A percentile compares a stretch with the other conserved stretches of the same genome.
phyloP scores from a whole-genome alignment of 768 basidiomycete genomes.

The Scleroderma bovista region DNA sequence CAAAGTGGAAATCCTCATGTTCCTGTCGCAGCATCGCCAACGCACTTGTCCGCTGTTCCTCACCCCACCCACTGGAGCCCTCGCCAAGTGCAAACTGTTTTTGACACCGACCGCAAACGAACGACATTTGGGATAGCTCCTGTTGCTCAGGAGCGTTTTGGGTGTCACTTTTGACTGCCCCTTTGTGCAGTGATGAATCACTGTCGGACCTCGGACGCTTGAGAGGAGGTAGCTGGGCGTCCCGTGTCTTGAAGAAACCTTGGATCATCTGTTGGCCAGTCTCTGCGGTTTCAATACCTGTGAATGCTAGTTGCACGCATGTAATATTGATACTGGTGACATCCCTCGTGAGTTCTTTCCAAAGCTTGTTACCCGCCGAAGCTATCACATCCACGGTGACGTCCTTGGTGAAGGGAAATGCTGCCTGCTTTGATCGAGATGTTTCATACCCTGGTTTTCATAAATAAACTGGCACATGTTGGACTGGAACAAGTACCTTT shows the following conservation, averaged over 20 bases:
- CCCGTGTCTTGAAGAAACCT: conserved; percentile 61
- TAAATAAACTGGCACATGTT: neutral
- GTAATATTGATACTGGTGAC: conserved; percentile 57
- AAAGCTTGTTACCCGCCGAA: conserved; percentile 70
- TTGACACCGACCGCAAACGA: conserved; percentile 55
- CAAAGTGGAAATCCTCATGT: conserved; percentile 89
- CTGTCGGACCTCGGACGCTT: conserved; percentile 39
- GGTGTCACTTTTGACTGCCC: neutral
- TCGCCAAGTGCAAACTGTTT: conserved; percentile 37
- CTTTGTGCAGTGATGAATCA: neutral
- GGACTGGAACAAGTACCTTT: conserved; percentile 44
- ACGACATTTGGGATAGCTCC: conserved; percentile 27
- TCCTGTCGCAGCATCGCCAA: conserved; percentile 51
- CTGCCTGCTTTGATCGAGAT: conserved; percentile 72
- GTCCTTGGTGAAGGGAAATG: conserved; percentile 79
- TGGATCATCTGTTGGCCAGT: conserved; percentile 84
- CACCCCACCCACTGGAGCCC: conserved; percentile 12
- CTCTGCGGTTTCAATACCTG: conserved; percentile 70
- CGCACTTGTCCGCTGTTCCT: conserved; percentile 26
- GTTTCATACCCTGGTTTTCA: conserved; percentile 54
- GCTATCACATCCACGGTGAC: conserved; percentile 74
- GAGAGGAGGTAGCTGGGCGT: conserved; percentile 14
- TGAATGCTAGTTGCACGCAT: conserved; percentile 66
- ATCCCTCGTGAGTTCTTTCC: conserved; percentile 79
- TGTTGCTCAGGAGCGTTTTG: neutral